Evolutionary conservation across 1,284 basidiomycete genomes (phyloP).

Genomic region (Fomitopsis schrenkii): DNA sequence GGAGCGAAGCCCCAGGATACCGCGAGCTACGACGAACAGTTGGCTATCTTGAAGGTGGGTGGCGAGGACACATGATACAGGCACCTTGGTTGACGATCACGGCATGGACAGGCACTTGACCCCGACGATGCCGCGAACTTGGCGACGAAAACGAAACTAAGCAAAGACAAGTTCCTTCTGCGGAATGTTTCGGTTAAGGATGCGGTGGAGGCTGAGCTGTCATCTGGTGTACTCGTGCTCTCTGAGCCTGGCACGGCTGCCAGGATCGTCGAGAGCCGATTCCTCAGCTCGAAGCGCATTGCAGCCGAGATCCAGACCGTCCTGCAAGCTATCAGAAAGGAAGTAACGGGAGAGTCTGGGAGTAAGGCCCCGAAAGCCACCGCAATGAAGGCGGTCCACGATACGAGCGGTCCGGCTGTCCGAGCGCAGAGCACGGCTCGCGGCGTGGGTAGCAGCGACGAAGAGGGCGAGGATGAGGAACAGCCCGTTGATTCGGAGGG

Average conservation of each 20-base stretch:
- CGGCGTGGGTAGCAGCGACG: constrained; percentile 17
- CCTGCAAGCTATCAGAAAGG: constrained; percentile 43
- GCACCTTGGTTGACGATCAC: not conserved
- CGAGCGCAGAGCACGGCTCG: not conserved
- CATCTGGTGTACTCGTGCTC: constrained; percentile 25
- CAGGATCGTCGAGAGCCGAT: constrained; percentile 66
- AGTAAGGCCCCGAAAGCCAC: constrained; percentile 30
- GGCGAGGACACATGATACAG: no score
- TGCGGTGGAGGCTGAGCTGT: constrained; percentile 42
- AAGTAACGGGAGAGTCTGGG: constrained; percentile 27
- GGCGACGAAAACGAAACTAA: constrained; percentile 67
- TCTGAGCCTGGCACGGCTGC: constrained; percentile 38
- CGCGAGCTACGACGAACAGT: constrained; percentile 59
- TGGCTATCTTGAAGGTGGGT: constrained; percentile 65
- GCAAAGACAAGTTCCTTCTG: constrained; percentile 63
- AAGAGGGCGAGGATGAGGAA: constrained; percentile 15
- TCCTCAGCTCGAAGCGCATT: constrained; percentile 75
- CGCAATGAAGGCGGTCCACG: constrained; percentile 13
- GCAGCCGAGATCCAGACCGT: constrained; percentile 56
- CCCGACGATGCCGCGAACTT: constrained; percentile 57
- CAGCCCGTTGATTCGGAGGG: constrained; percentile 8
- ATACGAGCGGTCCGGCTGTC: not conserved
- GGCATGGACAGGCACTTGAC: constrained; percentile 45
- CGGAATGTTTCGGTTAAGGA: constrained; percentile 40
- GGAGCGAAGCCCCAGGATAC: constrained; percentile 32